phyloP scores from a whole-genome alignment of 768 basidiomycete genomes.

The Xanthoconium purpureum region DNA sequence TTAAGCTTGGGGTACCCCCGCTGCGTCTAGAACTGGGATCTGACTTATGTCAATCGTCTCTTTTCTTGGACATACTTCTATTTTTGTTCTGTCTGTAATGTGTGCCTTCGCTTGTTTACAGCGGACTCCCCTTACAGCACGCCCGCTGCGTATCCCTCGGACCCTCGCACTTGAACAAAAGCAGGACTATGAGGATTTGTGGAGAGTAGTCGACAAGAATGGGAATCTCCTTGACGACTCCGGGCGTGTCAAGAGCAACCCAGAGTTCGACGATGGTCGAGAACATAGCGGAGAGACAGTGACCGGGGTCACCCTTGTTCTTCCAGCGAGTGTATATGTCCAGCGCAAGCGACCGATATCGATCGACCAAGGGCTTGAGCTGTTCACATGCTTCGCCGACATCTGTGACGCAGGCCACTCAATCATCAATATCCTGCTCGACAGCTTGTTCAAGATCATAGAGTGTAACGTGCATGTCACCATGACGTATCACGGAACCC shows the following conservation, averaged over 20 bases:
- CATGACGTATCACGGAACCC: not conserved
- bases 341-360: not conserved
- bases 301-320: not conserved
- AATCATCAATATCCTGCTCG: not conserved
- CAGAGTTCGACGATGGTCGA: not conserved
- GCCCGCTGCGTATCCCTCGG: no score
- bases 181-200: not conserved
- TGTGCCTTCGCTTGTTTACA: no score
- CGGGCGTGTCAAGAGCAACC: not conserved
- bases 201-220: not conserved
- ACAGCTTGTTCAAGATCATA: not conserved
- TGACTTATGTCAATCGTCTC: no score
- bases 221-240: not conserved
- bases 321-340: not conserved
- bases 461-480: not conserved
- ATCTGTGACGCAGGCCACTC: not conserved
- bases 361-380: not conserved
- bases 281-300: not conserved
- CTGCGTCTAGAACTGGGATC: not conserved
- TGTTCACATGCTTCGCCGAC: not conserved
- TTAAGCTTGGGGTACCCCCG: not conserved
- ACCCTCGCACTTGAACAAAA: no score
- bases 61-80: no score
- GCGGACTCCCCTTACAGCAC: no score
- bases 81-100: no score